phyloP scores from a whole-genome alignment of 345 rosid species.

The Anastatica hierochuntica region DNA sequence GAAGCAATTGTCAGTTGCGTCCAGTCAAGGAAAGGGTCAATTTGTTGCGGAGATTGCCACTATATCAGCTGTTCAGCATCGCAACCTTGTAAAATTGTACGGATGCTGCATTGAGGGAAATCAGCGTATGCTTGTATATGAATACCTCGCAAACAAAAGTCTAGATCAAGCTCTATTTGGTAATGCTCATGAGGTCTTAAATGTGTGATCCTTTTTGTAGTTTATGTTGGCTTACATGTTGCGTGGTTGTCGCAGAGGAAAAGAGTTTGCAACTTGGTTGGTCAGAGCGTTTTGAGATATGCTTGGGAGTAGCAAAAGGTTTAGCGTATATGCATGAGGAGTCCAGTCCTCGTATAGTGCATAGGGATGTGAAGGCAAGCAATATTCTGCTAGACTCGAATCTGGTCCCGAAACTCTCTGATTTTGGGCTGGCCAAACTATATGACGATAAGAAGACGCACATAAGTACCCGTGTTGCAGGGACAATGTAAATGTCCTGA shows the following conservation, averaged over 20 bases:
- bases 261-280: constrained; percentile 34
- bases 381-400: constrained; percentile 53
- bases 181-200: constrained; percentile 15
- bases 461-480: constrained; percentile 36
- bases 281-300: constrained; percentile 28
- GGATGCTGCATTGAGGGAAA: constrained; percentile 62
- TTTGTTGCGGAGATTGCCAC: constrained; percentile 69
- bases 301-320: constrained; percentile 30
- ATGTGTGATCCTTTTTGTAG: neutral
- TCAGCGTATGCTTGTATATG: constrained; percentile 58
- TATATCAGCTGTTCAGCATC: constrained; percentile 61
- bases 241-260: constrained; percentile 29
- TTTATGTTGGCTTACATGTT: neutral
- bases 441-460: constrained; percentile 39
- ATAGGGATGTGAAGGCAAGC: constrained; percentile 46
- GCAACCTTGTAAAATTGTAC: constrained; percentile 60
- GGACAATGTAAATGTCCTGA: constrained; percentile 28
- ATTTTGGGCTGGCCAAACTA: constrained; percentile 38
- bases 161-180: constrained; percentile 65
- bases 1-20: constrained; percentile 55
- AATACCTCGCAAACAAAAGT: constrained; percentile 60
- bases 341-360: constrained; percentile 34
- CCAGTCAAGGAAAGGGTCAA: constrained; percentile 62
- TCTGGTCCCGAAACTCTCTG: constrained; percentile 35
- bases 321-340: constrained; percentile 34